A percentile compares a stretch with the other conserved stretches of the same genome.
phyloP scores from a whole-genome alignment of 2,329 filamentous ascomycete genomes.

The Cryoendolithus antarcticus region DNA sequence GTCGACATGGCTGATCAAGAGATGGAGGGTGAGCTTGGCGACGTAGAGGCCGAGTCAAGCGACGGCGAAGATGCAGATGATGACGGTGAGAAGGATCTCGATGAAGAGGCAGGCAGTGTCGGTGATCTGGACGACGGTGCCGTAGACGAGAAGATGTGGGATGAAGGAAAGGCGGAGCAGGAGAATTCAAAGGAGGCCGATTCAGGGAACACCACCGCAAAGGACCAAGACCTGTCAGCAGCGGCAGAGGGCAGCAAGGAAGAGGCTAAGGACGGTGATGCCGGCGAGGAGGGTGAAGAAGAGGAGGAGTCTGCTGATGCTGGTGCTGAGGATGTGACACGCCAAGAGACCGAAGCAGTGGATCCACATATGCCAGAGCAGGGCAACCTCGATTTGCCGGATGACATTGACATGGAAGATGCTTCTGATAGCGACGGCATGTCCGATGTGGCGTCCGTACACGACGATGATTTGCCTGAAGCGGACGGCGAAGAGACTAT shows the following conservation, averaged over 20 bases:
- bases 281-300: conserved; percentile 45
- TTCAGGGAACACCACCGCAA: conserved; percentile 37
- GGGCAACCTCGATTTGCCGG: conserved; percentile 69
- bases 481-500: conserved; percentile 26
- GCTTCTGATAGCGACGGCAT: conserved; percentile 39
- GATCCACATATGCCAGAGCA: conserved; percentile 72
- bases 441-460: conserved; percentile 5
- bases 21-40: conserved; percentile 71
- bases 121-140: conserved; percentile 63
- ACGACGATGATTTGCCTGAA: conserved; percentile 8
- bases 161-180: conserved; percentile 65
- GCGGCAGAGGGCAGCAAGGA: conserved; percentile 30
- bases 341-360: conserved; percentile 53
- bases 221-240: conserved; percentile 33
- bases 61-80: conserved; percentile 54
- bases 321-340: conserved; percentile 50
- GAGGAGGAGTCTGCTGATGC: conserved; percentile 21
- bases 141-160: conserved; percentile 98
- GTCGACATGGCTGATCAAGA: conserved; percentile 88
- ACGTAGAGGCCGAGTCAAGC: conserved; percentile 36
- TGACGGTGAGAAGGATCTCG: conserved; percentile 42
- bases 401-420: conserved; percentile 74
- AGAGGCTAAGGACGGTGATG: conserved; percentile 47
- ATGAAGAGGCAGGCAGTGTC: conserved; percentile 57
- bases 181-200: conserved; percentile 72